Base-by-base conservation (phyloP, 139 green algal species). In the Micractinium sp. region DNA sequence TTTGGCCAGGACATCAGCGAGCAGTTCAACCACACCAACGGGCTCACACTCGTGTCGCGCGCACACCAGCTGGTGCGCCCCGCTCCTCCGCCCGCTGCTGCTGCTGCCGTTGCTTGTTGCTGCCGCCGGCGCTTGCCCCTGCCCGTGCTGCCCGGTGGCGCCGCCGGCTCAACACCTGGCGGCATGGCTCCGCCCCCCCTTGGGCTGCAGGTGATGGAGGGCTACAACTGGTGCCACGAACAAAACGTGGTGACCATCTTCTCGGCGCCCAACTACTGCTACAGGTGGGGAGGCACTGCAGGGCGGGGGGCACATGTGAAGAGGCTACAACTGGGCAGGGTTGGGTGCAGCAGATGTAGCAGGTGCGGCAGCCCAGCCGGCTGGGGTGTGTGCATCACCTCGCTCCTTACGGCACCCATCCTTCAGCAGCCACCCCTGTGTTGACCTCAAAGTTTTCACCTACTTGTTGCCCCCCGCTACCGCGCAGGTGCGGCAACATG, bases 31-130 rank as follows among this genome's bases (percentile, higher is more conserved):
- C 96, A 99, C 91, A 96, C 95, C 89, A 99, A 99, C 92, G 96
- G 95, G 0, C 92, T 99, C 67, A 96, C 95, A n/a, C 94, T 99
- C 27, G 96, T 99, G 60, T 95, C 95, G 13, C 93, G 98, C 4
- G 98, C 98, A n/a, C 98, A 99, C 92, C 98, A 99, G 94, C 95
- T 99, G 63, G 98, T 99, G 23, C 99, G 99, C 95, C 97, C 29
- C 33, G 33, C 3, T 5, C 73, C 23, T 29, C 23, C 66, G 22
- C 33, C 5, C 73, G n/a, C 25, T 7, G 73, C n/a, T 41, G 9
- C 73, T 12, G 25, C 73, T 31, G 73, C 73, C 33, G 73, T 18
- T 56, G 73, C 33, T 18, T 4, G 16, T 14, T 27, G 66, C 66
- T 19, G 66, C 66, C 66, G 25, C 66, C 3, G 33, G 5, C 33